Base-by-base conservation (phyloP, 1,284 basidiomycete genomes). In the Rhizoctonia solani region DNA sequence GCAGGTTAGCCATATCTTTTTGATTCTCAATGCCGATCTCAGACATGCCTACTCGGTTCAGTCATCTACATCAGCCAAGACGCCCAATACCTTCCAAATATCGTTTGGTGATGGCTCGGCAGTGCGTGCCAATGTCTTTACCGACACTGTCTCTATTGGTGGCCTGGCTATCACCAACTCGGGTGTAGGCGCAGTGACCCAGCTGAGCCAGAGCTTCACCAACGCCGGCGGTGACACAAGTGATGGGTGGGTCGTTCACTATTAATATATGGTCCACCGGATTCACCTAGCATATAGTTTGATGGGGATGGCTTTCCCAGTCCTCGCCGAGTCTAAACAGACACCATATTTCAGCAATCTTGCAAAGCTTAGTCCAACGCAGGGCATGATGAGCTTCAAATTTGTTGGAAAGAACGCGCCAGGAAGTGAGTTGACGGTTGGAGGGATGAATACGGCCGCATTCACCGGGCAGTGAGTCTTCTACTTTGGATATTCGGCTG, bases 301-400 rank as follows among this genome's bases (percentile, higher is more conserved):
- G 19, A 61, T 61, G 58, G 58, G 58, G 21, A 30, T 61, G 29
- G 58, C 58, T n/a, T 61, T 49, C 44, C 58, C 58, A 29, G 58
- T 50, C 27, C 58, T 61, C 2, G 58, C 58, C 29, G 44, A 61
- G 46, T 61, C 58, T 29, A 50, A 39, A 29, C 58, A 61, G 32
- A 61, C 46, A 14, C 58, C 58, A 32, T 61, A 61, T 30, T 61
- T 61, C 29, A 49, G 30, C 25, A 61, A 61, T 32, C 46, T 61
- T 1, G 58, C 58, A 13, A 49, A 47, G 30, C 44, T 61, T 9
- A 61, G 58, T 27, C 58, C 58, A 29, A 61, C 44, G n/a, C 58
- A 61, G 46, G 58, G 58, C 5, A 61, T 50, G 58, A 61, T 61
- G 58, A 61, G 58, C 58, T 61, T 61, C 58, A 61, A 61, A 46